These are phyloP conservation scores for Guadua angustifolia DNA, from an alignment of 176 grass and related monocot species.

Conservation along the genomic window DNA sequence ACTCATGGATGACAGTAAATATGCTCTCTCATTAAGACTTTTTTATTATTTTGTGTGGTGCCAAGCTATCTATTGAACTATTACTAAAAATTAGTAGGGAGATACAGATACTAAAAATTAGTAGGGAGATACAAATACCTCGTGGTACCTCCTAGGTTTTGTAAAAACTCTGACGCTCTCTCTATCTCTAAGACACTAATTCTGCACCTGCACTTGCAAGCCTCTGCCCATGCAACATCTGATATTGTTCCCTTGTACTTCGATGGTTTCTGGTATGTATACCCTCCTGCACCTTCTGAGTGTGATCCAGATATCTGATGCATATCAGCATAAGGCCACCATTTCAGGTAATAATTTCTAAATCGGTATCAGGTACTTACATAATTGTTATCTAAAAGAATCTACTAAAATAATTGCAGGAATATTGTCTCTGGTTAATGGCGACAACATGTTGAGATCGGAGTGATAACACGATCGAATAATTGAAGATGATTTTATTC, in stretches of 20 bases:
- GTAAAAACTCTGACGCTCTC: too few species aligned
- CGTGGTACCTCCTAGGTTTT: too few species aligned
- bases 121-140: too few species aligned
- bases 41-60: too few species aligned
- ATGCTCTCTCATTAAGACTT: neutral
- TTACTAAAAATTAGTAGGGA: too few species aligned
- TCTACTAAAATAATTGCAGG: constrained; percentile 26
- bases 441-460: neutral
- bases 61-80: too few species aligned
- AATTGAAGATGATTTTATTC: constrained; percentile 4
- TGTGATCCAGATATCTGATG: constrained; percentile 15
- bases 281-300: neutral
- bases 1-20: constrained; percentile 24
- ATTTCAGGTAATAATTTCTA: neutral
- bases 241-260: neutral
- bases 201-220: neutral
- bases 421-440: neutral
- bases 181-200: neutral
- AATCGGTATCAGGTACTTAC: constrained; percentile 14
- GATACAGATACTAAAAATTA: too few species aligned
- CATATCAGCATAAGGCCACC: neutral
- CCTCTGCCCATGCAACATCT: neutral
- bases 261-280: neutral
- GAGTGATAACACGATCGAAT: neutral
- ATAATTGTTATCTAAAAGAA: constrained; percentile 27